Percentiles rank a stretch among this genome's conserved stretches.
These are phyloP conservation scores for Suhomyces xylopsoci DNA, from an alignment of 805 yeast genomes.

Conservation along the genomic window DNA sequence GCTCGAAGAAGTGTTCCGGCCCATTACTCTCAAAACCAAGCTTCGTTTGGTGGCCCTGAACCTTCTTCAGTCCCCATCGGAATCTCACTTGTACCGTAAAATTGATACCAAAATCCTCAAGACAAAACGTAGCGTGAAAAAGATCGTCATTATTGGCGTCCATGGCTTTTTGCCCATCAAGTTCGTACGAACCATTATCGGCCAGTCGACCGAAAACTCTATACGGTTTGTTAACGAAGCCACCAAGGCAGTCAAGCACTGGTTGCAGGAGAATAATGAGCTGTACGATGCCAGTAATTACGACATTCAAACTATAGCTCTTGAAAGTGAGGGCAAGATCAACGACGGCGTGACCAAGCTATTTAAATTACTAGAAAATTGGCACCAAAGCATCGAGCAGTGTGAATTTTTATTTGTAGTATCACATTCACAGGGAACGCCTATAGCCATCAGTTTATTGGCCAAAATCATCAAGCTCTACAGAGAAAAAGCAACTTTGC, in stretches of 20 bases:
- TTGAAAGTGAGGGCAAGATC: conserved; percentile 40
- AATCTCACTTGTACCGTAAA: conserved; percentile 25
- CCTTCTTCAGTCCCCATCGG: conserved; percentile 13
- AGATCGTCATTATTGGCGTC: conserved; percentile 32
- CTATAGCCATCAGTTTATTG: conserved; percentile 30
- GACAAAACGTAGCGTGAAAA: conserved; percentile 12
- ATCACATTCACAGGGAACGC: conserved; percentile 34
- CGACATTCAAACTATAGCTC: conserved; percentile 34
- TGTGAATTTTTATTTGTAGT: conserved; percentile 33
- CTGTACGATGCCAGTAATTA: conserved; percentile 11
- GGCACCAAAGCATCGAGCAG: conserved; percentile 26
- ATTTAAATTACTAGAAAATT: conserved; percentile 27
- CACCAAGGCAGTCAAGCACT: conserved; percentile 24
- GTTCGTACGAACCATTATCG: conserved; percentile 33
- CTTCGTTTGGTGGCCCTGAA: conserved; percentile 18
- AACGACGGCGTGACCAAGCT: conserved; percentile 26
- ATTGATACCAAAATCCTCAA: conserved; percentile 4
- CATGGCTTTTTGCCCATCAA: conserved; percentile 42
- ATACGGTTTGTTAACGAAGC: conserved; percentile 26
- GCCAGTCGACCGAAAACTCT: conserved; percentile 38
- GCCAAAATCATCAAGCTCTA: conserved; percentile 3
- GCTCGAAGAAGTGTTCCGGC: conserved; percentile 16
- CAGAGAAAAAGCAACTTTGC: background rate
- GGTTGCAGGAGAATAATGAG: conserved; percentile 16
- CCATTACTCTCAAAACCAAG: conserved; percentile 18